Percentiles rank a stretch among this genome's conserved stretches.
Conservation (phyloP, 148 eudicot genomes). For the Amaranthus palmeri region DNA sequence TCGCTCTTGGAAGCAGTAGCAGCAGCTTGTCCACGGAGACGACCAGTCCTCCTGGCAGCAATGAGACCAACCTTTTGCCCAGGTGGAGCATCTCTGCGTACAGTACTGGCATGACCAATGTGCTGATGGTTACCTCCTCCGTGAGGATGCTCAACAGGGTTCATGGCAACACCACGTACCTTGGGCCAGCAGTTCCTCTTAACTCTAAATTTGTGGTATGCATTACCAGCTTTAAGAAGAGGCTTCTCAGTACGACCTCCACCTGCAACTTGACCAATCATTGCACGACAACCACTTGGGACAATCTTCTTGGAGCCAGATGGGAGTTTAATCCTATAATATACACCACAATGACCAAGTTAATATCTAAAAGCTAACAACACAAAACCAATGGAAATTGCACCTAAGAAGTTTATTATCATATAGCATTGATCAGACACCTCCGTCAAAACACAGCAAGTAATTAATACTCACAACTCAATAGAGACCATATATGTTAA, state of each 20-base stretch:
- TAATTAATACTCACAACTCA: too few relatives aligned
- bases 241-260: slow-evolving; percentile 53
- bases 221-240: slow-evolving; percentile 41
- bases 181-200: slow-evolving; percentile 49
- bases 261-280: slow-evolving; percentile 44
- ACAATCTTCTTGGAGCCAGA: slow-evolving; percentile 43
- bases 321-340: slow-evolving; percentile 37
- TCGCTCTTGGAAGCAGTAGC: slow-evolving; percentile 33
- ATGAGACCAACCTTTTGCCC: slow-evolving; percentile 48
- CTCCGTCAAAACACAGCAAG: too few relatives aligned
- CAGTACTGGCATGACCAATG: slow-evolving; percentile 45
- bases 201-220: slow-evolving; percentile 43
- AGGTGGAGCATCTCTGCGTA: slow-evolving; percentile 43
- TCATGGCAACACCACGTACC: slow-evolving; percentile 52
- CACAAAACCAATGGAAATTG: too few relatives aligned
- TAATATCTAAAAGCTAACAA: too few relatives aligned
- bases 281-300: slow-evolving; percentile 43
- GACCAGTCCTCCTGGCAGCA: slow-evolving; percentile 46
- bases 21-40: slow-evolving; percentile 48
- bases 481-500: too few relatives aligned
- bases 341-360: not conserved
- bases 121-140: slow-evolving; percentile 52
- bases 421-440: too few relatives aligned
- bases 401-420: too few relatives aligned
- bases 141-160: slow-evolving; percentile 48